Evolutionary conservation across 805 yeast genomes (phyloP).

Genomic region (Scheffersomyces ergatensis): DNA sequence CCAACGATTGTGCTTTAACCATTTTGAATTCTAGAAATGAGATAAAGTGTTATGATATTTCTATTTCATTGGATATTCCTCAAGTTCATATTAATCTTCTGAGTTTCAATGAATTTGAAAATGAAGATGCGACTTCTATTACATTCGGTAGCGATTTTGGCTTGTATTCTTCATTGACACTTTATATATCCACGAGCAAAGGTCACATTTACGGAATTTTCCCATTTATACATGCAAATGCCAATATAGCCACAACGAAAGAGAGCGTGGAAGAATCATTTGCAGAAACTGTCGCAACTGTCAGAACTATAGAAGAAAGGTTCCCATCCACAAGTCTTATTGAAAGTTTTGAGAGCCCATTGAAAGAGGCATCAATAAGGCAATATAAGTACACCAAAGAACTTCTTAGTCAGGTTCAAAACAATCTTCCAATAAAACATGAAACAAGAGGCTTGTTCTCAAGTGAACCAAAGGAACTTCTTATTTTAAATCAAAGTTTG

Average conservation of each 20-base stretch:
- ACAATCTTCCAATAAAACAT: slow-evolving; percentile 5
- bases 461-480: slow-evolving; percentile 6
- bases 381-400: slow-evolving; percentile 16
- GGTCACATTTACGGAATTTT: slow-evolving; percentile 23
- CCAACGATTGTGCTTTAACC: slow-evolving; percentile 20
- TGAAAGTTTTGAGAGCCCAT: slow-evolving; percentile 10
- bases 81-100: slow-evolving; percentile 16
- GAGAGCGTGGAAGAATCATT: slow-evolving; percentile 7
- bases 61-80: slow-evolving; percentile 15
- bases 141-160: slow-evolving; percentile 24
- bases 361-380: slow-evolving; percentile 10
- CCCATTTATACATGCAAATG: slow-evolving; percentile 20
- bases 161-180: slow-evolving; percentile 25
- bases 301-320: slow-evolving; percentile 10
- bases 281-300: slow-evolving; percentile 8
- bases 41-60: slow-evolving; percentile 17
- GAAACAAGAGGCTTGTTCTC: slow-evolving; percentile 12
- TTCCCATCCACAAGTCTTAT: slow-evolving; percentile 8
- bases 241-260: slow-evolving; percentile 15
- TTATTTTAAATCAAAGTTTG: slow-evolving; percentile 10
- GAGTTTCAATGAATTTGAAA: slow-evolving; percentile 4
- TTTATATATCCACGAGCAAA: slow-evolving; percentile 21
- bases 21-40: slow-evolving; percentile 18
- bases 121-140: slow-evolving; percentile 20
- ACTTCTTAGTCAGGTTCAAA: slow-evolving; percentile 11